Evolutionary conservation across 768 basidiomycete genomes (phyloP), one percentile per base, ranked within the genome.

Genomic region (Tylopilus rubrobrunneus): DNA sequence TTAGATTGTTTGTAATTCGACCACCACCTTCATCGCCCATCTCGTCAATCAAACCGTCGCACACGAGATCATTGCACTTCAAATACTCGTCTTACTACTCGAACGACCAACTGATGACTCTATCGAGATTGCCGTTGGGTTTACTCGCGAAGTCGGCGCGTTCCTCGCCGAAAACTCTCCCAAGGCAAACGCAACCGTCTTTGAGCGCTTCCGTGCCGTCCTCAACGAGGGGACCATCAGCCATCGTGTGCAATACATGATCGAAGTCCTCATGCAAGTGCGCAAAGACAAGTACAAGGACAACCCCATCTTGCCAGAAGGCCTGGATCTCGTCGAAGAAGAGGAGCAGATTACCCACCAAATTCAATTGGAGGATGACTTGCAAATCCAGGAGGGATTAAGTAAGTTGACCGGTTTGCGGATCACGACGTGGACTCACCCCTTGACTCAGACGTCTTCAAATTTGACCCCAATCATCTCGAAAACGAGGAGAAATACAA

Each of bases 251-350:
- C 97, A 98, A 67, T 99, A 98, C 73, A 98, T 98, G 97, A 92
- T 99, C 61, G 97, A 98, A 73, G 97, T 98, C 4, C 78, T 98
- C 45, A 98, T 99, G 92, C 97, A 98, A 73, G 92, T 97, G 8
- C 80, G 97, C 61, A 98, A 97, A 76, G 97, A 99, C 77, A 95
- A 93, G 72, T 98, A 92, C 79, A 98, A 98, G 79, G 97, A 98
- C 67, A 98, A 99, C 69, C 95, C 95, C 17, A 84, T 93, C 58
- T 69, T 98, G 39, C 86, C 92, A 2, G 97, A 98, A 64, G 97
- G 96, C 1, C 69, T 99, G 65, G 97, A 99, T 67, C 74, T 99
- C 31, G 97, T 99, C 1, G 94, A 98, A 58, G 96, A 98, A 66
- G 97, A 98, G 15, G 97, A 98, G 61, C 94, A 98, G 65, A 93